Evolutionary conservation across 805 yeast genomes (phyloP).

Genomic region (Yamadazyma akitaensis): DNA sequence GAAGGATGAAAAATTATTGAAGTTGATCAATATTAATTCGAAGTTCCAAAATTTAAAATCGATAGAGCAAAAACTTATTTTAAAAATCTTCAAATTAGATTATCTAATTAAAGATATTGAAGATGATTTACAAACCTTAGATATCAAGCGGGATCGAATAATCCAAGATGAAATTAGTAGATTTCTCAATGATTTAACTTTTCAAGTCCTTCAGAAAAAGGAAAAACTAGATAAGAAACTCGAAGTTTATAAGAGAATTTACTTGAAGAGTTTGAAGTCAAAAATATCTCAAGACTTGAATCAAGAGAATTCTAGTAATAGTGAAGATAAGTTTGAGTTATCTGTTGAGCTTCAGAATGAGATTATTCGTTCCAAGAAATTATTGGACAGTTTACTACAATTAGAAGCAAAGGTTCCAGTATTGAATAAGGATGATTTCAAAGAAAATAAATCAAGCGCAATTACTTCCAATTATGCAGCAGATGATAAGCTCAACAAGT

Average conservation of each 20-base stretch:
- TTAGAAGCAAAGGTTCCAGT: conserved; percentile 11
- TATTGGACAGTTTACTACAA: conserved; percentile 5
- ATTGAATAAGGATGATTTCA: conserved; percentile 13
- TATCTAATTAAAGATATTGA: conserved; percentile 29
- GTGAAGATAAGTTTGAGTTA: conserved; percentile 13
- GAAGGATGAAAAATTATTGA: conserved; percentile 31
- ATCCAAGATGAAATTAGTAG: conserved; percentile 41
- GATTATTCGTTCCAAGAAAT: conserved; percentile 15
- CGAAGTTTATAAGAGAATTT: conserved; percentile 7
- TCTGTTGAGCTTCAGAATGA: conserved; percentile 28
- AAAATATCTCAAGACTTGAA: background rate
- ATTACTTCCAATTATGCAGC: conserved; percentile 24
- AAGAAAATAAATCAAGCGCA: conserved; percentile 14
- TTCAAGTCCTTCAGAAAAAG: conserved; percentile 29
- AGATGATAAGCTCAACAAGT: conserved; percentile 35
- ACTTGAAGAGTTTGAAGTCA: conserved; percentile 1
- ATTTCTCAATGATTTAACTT: conserved; percentile 37
- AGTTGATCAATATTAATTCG: conserved; percentile 21
- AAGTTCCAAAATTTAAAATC: conserved; percentile 23
- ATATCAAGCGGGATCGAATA: conserved; percentile 27
- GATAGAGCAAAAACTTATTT: conserved; percentile 25
- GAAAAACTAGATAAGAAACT: conserved; percentile 24
- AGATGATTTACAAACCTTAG: conserved; percentile 17
- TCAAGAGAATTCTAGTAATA: background rate
- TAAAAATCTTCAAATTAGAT: conserved; percentile 31